These are phyloP conservation scores for Colletotrichum aenigma DNA, from an alignment of 2,329 filamentous ascomycete species.

Conservation along the genomic window DNA sequence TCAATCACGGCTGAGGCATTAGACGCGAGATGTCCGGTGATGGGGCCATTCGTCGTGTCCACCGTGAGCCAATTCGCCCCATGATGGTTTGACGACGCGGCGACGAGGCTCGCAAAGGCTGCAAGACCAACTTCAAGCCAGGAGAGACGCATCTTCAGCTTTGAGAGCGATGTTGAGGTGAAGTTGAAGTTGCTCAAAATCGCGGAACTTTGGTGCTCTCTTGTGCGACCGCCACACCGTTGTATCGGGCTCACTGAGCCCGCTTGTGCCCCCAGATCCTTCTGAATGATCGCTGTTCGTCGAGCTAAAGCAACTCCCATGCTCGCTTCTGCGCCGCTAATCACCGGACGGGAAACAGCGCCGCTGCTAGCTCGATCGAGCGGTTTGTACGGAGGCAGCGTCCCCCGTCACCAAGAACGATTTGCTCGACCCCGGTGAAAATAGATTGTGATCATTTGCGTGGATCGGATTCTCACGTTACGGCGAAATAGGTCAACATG, in stretches of 20 bases:
- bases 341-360: background rate
- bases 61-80: conserved; percentile 14
- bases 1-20: conserved; percentile 35
- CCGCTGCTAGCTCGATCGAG: background rate
- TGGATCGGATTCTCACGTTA: no score
- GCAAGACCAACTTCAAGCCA: background rate
- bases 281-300: background rate
- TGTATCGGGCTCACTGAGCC: background rate
- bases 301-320: background rate
- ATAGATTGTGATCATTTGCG: background rate
- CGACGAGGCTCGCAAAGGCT: background rate
- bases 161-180: background rate
- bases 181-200: background rate
- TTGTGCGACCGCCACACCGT: background rate
- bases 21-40: conserved; percentile 35
- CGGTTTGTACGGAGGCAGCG: background rate
- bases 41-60: conserved; percentile 33
- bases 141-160: background rate
- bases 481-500: accelerated
- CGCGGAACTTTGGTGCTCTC: background rate
- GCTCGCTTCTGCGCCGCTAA: background rate
- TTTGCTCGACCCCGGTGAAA: background rate
- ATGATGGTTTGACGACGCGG: background rate
- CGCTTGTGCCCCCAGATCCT: background rate
- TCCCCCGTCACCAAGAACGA: accelerated